Evolutionary conservation across 345 rosid species (phyloP).

Genomic region (Draba incana): DNA sequence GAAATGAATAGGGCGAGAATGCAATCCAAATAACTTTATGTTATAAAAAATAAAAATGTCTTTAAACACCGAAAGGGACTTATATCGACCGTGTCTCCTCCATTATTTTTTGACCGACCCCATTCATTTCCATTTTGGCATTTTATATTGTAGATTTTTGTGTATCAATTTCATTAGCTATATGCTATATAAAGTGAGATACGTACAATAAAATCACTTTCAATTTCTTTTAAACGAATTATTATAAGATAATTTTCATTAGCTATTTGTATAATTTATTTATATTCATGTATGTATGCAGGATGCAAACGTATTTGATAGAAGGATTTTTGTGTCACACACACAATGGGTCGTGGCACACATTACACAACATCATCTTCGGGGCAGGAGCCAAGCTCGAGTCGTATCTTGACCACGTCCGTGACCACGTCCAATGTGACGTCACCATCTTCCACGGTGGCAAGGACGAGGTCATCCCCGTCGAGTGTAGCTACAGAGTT

Average conservation of each 20-base stretch:
- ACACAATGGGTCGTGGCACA: conserved; percentile 91
- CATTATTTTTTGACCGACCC: conserved; percentile 31
- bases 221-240: no score
- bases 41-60: background rate
- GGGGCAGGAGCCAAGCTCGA: conserved; percentile 85
- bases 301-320: conserved; percentile 75
- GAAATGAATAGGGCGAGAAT: conserved; percentile 14
- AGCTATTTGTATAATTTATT: no score
- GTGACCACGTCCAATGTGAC: conserved; percentile 61
- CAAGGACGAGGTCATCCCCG: conserved; percentile 81
- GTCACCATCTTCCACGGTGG: conserved; percentile 73
- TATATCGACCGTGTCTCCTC: conserved; percentile 38
- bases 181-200: conserved; percentile 13
- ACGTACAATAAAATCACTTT: background rate
- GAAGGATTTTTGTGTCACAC: conserved; percentile 97
- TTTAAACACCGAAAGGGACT: conserved; percentile 29
- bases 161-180: background rate
- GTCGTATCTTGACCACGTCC: conserved; percentile 66
- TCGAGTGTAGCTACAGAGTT: conserved; percentile 80
- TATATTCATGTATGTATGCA: conserved; percentile 7
- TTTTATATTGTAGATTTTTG: conserved; percentile 2
- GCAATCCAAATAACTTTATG: conserved; percentile 24
- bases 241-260: no score
- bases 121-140: conserved; percentile 21
- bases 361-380: conserved; percentile 91